Conservation (phyloP, 2,329 filamentous ascomycete genomes). For the Colletotrichum simmondsii region DNA sequence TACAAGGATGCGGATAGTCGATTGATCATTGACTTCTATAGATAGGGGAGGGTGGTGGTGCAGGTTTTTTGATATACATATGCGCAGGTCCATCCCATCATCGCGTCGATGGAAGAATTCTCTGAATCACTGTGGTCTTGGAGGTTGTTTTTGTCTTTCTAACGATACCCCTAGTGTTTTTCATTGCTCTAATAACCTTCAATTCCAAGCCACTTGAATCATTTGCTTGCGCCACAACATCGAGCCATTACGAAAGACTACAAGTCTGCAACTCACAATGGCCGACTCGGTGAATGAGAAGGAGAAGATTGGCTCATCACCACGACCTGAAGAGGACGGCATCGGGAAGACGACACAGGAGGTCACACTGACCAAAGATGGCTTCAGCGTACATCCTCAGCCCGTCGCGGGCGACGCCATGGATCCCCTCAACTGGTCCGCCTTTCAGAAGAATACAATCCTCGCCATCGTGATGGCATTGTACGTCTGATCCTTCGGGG, state of each 20-base stretch:
- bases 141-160: background rate
- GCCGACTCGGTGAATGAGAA: conserved; percentile 23
- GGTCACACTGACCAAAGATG: conserved; percentile 37
- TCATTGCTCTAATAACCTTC: background rate
- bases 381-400: conserved; percentile 49
- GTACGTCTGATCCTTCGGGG: conserved; percentile 43
- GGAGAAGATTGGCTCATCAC: background rate
- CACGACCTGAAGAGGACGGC: background rate
- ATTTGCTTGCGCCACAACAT: background rate
- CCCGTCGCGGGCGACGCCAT: conserved; percentile 51
- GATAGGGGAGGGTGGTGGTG: background rate
- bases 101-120: too few relatives aligned
- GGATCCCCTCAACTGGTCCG: conserved; percentile 66
- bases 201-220: background rate
- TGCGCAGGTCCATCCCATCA: background rate
- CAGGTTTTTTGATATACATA: background rate
- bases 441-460: conserved; percentile 57
- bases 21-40: background rate
- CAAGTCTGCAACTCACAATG: background rate
- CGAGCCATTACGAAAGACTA: background rate
- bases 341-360: conserved; percentile 29
- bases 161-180: background rate
- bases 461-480: conserved; percentile 64
- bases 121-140: background rate
- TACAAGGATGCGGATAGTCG: background rate